Base-by-base conservation (phyloP, 306 rosid genomes). In the Pueraria montana region DNA sequence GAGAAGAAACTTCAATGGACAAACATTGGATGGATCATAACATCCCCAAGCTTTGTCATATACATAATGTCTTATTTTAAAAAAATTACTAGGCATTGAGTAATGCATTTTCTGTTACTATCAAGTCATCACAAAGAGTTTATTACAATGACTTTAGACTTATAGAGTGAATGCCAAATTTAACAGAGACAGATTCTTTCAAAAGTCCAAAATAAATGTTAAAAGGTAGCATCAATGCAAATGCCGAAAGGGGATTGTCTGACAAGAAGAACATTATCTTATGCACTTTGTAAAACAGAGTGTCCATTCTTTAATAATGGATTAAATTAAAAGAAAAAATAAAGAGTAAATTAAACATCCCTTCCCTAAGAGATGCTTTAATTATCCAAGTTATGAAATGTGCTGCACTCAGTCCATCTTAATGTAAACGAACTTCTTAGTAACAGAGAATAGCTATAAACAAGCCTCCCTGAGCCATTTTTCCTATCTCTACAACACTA, bases 401-500 rank as follows among this genome's bases (percentile, higher is more conserved):
- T 38, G 16, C 30, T 9, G 38, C 50, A 67, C 73, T 67, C 2
- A 36, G 50, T 38, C 30, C 50, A 67, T 10, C 27, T 66, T 66
- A 10, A 66, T 32, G 23, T 64, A 8, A 64, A 65, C 2, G 2
- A 66, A 18, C 30, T 38, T 40, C 52, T 40, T 10, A 42, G 34
- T 68, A 2, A 68, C 52, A 66, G 17, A 40, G 53, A 12, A 68
- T 40, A 67, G 20, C 11, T 40, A 20, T 20, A 42, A 68, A 20
- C 34, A 18, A 68, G 18, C 74, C 32, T 68, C 48, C 73, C 18
- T 36, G 4, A 38, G 50, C 17, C 27, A 38, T 17, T 67, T 40
- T 67, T 20, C 55, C 55, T 42, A n/a, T 68, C 16, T 38, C 72
- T 67, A n/a, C 52, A 69, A 69, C 16, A 18, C 72, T 67, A n/a